phyloP scores from a whole-genome alignment of 1,284 basidiomycete genomes.

The Ganoderma meredithae region DNA sequence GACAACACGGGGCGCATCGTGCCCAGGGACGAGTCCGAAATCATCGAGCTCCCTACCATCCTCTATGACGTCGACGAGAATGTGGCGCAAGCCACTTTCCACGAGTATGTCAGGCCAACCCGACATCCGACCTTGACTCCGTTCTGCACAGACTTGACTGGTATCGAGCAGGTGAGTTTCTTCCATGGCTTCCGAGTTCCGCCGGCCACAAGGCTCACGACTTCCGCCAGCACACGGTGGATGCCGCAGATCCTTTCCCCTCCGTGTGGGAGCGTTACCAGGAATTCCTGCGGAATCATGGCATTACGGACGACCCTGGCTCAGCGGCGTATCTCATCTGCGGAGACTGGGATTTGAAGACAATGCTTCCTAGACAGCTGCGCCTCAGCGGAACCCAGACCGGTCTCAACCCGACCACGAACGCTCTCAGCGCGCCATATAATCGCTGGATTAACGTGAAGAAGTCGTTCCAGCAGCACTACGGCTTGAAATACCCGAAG shows the following conservation, averaged over 20 bases:
- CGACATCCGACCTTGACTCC: conserved; percentile 39
- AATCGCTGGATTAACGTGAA: conserved; percentile 44
- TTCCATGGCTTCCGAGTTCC: neutral
- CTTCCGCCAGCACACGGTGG: conserved; percentile 39
- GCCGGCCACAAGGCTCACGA: neutral
- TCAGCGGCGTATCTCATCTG: conserved; percentile 42
- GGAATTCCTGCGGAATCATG: conserved; percentile 37
- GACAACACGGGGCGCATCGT: conserved; percentile 31
- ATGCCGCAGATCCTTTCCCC: conserved; percentile 41
- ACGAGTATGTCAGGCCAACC: conserved; percentile 44
- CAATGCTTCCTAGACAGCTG: conserved; percentile 46
- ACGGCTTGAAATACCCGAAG: conserved; percentile 30
- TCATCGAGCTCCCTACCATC: conserved; percentile 46
- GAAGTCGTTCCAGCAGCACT: conserved; percentile 35
- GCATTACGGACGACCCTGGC: conserved; percentile 32
- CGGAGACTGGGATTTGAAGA: conserved; percentile 46
- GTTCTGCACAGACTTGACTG: conserved; percentile 46
- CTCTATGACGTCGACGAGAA: conserved; percentile 42
- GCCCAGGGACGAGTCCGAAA: conserved; percentile 36
- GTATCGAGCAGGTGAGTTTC: conserved; percentile 43
- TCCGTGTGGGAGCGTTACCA: conserved; percentile 43
- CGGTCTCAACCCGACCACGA: conserved; percentile 30
- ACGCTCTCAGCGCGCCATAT: conserved; percentile 34
- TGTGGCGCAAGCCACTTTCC: conserved; percentile 41
- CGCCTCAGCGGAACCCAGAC: conserved; percentile 31